A percentile compares a stretch with the other conserved stretches of the same genome.
phyloP scores from a whole-genome alignment of 2,329 filamentous ascomycete genomes.

The Claviceps africana region DNA sequence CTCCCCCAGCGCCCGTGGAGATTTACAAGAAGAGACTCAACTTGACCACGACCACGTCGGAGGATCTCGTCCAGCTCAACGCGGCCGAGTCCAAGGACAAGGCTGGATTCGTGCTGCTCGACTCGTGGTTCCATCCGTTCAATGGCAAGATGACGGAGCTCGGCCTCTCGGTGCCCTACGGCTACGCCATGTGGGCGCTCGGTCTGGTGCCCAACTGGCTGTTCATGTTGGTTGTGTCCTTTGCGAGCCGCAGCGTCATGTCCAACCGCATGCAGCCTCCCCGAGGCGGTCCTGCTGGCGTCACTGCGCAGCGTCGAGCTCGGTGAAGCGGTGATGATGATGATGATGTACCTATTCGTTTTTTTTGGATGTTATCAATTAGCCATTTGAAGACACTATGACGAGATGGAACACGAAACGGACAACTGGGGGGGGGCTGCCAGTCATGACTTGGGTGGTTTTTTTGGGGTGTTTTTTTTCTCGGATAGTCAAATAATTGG shows the following conservation, averaged over 20 bases:
- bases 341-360: not conserved
- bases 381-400: not conserved
- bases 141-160: constrained; percentile 52
- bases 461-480: not conserved
- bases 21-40: constrained; percentile 55
- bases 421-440: not conserved
- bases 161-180: constrained; percentile 48
- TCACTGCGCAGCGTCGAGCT: constrained; percentile 3
- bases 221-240: constrained; percentile 63
- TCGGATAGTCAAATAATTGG: not conserved
- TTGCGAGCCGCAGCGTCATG: constrained; percentile 63
- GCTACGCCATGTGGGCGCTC: constrained; percentile 54
- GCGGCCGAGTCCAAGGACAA: constrained; percentile 37
- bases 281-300: constrained; percentile 1
- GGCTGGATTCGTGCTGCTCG: constrained; percentile 33
- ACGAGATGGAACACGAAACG: not conserved
- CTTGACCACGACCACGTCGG: constrained; percentile 50
- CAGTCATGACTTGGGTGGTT: not conserved
- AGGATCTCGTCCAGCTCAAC: constrained; percentile 48
- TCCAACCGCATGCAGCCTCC: constrained; percentile 19
- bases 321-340: not conserved
- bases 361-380: not conserved
- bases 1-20: constrained; percentile 47
- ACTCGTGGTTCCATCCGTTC: constrained; percentile 65
- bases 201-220: constrained; percentile 58